Evolutionary conservation across 2,329 filamentous ascomycete genomes (phyloP).

Genomic region (Botrytis elliptica): DNA sequence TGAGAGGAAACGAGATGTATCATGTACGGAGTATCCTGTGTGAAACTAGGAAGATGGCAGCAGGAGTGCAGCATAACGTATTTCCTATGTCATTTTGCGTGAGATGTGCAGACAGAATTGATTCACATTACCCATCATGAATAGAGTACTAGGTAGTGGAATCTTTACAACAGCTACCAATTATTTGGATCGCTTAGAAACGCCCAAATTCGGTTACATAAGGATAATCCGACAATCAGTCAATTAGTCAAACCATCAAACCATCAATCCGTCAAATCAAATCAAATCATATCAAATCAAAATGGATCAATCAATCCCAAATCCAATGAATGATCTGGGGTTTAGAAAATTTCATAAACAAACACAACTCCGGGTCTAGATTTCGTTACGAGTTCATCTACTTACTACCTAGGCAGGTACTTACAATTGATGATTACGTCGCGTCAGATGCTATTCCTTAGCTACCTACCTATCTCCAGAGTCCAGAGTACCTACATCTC

Average conservation of each 20-base stretch:
- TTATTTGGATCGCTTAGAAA: background rate
- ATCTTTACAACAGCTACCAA: background rate
- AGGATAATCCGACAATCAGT: background rate
- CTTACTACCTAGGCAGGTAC: background rate
- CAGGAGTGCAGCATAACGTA: background rate
- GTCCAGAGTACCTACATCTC: background rate
- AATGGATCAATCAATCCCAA: background rate
- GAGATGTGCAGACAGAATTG: background rate
- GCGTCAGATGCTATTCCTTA: background rate
- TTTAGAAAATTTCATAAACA: background rate
- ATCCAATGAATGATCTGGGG: background rate
- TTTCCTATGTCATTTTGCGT: background rate
- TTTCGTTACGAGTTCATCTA: background rate
- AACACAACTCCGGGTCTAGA: background rate
- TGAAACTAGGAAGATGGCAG: background rate
- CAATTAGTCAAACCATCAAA: background rate
- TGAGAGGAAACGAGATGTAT: conserved; percentile 1
- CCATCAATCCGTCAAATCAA: background rate
- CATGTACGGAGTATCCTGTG: too few species aligned
- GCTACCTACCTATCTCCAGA: background rate
- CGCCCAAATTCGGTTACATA: background rate
- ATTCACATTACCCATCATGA: background rate
- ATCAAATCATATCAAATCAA: too few species aligned
- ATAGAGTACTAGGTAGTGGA: too few species aligned
- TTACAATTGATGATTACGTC: background rate